Conservation (phyloP, 495 filamentous ascomycete genomes). For the Aspergillus olivimuriae region DNA sequence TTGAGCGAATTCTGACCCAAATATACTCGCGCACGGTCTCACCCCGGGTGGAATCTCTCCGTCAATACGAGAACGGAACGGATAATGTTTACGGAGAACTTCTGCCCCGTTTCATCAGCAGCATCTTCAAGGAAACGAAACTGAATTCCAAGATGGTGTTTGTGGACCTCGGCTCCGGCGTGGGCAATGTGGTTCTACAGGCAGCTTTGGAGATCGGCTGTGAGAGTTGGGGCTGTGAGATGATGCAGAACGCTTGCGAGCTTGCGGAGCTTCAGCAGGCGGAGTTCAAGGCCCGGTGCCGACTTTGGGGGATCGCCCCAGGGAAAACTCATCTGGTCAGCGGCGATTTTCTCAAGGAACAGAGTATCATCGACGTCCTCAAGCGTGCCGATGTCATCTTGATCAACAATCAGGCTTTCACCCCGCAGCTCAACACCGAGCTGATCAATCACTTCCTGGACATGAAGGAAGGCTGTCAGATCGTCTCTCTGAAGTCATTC, state of each 20-base stretch:
- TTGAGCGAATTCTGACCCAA: conserved; percentile 78
- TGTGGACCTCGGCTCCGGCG: conserved; percentile 89
- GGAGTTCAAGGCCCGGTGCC: conserved; percentile 78
- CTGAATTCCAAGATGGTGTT: conserved; percentile 78
- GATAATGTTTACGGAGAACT: conserved; percentile 95
- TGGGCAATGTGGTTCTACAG: conserved; percentile 92
- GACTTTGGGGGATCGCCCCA: conserved; percentile 78
- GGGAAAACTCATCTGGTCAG: conserved; percentile 74
- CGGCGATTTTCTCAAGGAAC: conserved; percentile 77
- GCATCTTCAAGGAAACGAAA: conserved; percentile 69
- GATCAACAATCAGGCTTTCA: conserved; percentile 97
- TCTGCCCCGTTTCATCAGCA: conserved; percentile 72
- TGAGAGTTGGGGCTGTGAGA: conserved; percentile 94
- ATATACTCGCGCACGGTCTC: conserved; percentile 90
- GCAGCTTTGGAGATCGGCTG: conserved; percentile 90
- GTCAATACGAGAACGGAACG: conserved; percentile 76
- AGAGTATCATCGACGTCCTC: conserved; percentile 62
- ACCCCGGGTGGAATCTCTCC: conserved; percentile 72
- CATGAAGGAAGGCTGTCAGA: conserved; percentile 82
- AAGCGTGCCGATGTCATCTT: conserved; percentile 85
- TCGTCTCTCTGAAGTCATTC: conserved; percentile 80
- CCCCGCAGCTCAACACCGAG: conserved; percentile 73
- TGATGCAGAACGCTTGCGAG: conserved; percentile 81
- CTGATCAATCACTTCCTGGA: conserved; percentile 90
- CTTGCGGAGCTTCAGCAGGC: conserved; percentile 79